Evolutionary conservation across 1,284 basidiomycete genomes (phyloP), one percentile per base, ranked within the genome.

Genomic region (Cutaneotrichosporon sp.): DNA sequence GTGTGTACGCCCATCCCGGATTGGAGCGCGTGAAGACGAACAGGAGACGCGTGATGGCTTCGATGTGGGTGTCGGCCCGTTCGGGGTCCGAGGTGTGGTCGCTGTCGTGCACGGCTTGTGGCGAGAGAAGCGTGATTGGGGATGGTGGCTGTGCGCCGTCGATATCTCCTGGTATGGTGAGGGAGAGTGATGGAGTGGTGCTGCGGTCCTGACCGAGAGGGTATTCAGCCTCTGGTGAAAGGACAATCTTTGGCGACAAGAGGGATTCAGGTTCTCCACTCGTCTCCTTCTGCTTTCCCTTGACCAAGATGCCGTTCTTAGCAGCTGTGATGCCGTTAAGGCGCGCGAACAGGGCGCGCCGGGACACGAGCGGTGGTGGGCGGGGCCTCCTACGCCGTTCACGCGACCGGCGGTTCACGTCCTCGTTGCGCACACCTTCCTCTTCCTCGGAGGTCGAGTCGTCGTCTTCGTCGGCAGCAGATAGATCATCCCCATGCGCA

Each of bases 31-130:
- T 68, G 58, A 79, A 78, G 32, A 80, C 67, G 65, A 74, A 80
- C 5, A 82, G 67, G 31, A 82, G 65, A 3, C 81, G 75, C 4
- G 73, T 73, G 5, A 82, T 65, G 31, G 69, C 73, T 55, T 82
- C 80, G 11, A 71, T 67, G 53, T 81, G 77, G 0, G 76, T 75
- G 47, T 80, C 78, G 2, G 71, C 63, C 26, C 69, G 63, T 4
- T 14, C 72, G 70, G 13, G 75, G 53, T 11, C 72, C 64, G 64
- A 26, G 21, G 51, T 7, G 42, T 51, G 50, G 40, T 47, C 40
- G 53, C 64, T n/a, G 67, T 66, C 21, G 21, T 34, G 65, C 26
- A 72, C 60, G 18, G 60, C 62, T 55, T 67, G 64, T 14, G 74
- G 73, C 8, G 78, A 73, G 10, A 80, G 66, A 0, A 78, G 69